phyloP scores from a whole-genome alignment of 345 rosid species.

The Eucalyptus cloeziana region DNA sequence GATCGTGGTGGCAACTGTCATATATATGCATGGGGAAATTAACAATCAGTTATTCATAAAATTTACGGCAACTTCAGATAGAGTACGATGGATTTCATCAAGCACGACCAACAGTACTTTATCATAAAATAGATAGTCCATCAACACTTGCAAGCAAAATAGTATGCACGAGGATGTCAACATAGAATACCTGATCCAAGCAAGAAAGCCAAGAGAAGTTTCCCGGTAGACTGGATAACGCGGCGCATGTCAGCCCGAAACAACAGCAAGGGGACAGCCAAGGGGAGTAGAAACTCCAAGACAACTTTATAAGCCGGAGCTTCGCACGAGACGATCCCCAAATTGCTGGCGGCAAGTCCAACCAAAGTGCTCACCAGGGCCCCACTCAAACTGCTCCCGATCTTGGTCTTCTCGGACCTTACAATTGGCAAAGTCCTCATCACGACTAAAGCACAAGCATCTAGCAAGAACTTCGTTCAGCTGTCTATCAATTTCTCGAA shows the following conservation, averaged over 20 bases:
- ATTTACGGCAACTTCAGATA: not conserved
- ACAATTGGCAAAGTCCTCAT: not conserved
- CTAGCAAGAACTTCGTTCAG: not conserved
- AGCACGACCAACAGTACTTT: not conserved
- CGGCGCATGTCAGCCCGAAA: conserved; percentile 77
- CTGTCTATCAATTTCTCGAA: not conserved
- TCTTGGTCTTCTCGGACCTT: conserved; percentile 79
- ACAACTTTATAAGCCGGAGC: conserved; percentile 53
- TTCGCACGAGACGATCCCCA: conserved; percentile 51
- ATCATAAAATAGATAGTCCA: not conserved
- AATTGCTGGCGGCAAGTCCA: conserved; percentile 71
- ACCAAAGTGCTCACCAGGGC: conserved; percentile 71
- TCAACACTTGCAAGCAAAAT: not conserved
- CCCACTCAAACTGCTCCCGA: conserved; percentile 70
- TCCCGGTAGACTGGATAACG: conserved; percentile 50
- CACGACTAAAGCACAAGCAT: not conserved
- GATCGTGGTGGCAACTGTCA: conserved; percentile 55
- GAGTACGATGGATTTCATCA: not conserved
- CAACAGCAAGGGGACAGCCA: conserved; percentile 55
- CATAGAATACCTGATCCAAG: conserved; percentile 46
- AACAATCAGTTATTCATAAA: not conserved
- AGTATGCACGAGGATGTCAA: not conserved
- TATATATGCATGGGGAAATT: not conserved
- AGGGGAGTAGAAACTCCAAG: conserved; percentile 57
- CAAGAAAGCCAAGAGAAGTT: conserved; percentile 61